Percentiles rank a stretch among this genome's conserved stretches.
phyloP scores from a whole-genome alignment of 805 yeast species.

The Yarrowia keelungensis region DNA sequence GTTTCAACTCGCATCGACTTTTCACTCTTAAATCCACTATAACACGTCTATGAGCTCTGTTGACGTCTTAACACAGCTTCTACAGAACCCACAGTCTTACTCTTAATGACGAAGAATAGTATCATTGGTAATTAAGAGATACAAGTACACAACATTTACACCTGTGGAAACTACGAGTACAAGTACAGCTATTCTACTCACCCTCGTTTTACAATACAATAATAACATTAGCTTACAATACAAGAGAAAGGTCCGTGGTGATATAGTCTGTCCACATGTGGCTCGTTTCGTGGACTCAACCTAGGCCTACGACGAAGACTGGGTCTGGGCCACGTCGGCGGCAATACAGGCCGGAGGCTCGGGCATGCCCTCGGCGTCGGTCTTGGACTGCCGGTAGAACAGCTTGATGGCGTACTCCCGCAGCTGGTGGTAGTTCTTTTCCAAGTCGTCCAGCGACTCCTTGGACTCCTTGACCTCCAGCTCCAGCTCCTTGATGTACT shows the following conservation, averaged over 20 bases:
- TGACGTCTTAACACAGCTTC: no score
- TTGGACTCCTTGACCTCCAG: constrained; percentile 68
- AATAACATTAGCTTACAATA: constrained; percentile 29
- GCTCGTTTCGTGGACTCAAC: no score
- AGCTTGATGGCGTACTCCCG: constrained; percentile 71
- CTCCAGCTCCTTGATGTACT: constrained; percentile 81
- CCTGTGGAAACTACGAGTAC: no score
- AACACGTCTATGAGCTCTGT: no score
- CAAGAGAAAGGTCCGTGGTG: constrained; percentile 13
- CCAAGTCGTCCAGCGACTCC: constrained; percentile 69
- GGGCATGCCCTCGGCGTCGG: constrained; percentile 14
- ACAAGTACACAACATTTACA: no score
- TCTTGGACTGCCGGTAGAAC: constrained; percentile 51
- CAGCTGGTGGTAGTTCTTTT: constrained; percentile 72
- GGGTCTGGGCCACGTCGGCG: constrained; percentile 1
- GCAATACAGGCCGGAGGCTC: constrained; percentile 35
- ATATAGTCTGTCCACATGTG: no score
- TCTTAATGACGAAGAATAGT: no score
- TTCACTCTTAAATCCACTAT: no score
- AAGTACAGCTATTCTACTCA: no score
- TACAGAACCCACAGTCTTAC: no score
- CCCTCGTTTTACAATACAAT: not conserved
- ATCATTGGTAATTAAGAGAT: no score
- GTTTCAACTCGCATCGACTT: no score
- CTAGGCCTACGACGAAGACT: not conserved